Evolutionary conservation across 306 rosid species (phyloP).

Genomic region (Quercus mongolica): DNA sequence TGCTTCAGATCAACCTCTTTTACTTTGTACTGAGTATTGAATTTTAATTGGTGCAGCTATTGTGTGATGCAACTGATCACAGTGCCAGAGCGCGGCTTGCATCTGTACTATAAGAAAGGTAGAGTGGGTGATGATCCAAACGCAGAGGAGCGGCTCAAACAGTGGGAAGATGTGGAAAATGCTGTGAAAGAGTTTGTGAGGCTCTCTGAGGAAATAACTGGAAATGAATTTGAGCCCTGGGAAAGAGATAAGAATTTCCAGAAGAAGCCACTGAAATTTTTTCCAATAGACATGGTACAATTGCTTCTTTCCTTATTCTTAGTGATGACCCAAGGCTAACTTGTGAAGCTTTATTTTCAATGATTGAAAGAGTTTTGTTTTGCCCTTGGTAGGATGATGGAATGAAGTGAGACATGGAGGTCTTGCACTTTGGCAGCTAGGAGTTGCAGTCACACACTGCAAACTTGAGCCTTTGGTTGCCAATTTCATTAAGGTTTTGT

Average conservation of each 20-base stretch:
- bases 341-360: not conserved
- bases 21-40: not conserved
- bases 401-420: constrained; percentile 82
- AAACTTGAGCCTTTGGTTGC: constrained; percentile 72
- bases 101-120: constrained; percentile 71
- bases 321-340: not conserved
- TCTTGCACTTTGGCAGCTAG: constrained; percentile 65
- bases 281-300: constrained; percentile 76
- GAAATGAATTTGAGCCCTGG: constrained; percentile 79
- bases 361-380: not conserved
- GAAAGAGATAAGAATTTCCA: constrained; percentile 75
- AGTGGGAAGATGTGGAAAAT: constrained; percentile 37
- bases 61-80: constrained; percentile 66
- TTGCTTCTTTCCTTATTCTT: not conserved
- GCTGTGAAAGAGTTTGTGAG: constrained; percentile 65
- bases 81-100: constrained; percentile 50
- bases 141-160: constrained; percentile 74
- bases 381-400: constrained; percentile 62
- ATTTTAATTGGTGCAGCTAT: constrained; percentile 51
- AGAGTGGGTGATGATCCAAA: constrained; percentile 74
- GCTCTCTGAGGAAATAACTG: constrained; percentile 75
- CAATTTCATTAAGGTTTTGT: constrained; percentile 71
- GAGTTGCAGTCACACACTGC: constrained; percentile 61
- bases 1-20: not conserved
- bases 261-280: constrained; percentile 69